phyloP scores from a whole-genome alignment of 2,329 filamentous ascomycete species.

The Colletotrichum echinochloae region DNA sequence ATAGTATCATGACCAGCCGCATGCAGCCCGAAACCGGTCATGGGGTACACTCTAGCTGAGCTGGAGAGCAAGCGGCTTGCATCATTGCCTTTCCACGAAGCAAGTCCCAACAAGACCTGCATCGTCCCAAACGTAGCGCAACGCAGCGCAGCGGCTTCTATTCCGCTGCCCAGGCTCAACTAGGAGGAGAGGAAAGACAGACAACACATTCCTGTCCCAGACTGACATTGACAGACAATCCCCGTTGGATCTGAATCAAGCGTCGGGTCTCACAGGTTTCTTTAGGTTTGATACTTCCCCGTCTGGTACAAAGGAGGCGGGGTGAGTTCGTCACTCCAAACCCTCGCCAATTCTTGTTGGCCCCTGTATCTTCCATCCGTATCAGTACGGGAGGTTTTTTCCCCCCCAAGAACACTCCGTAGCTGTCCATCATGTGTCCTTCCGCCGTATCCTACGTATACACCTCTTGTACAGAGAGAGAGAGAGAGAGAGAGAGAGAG shows the following conservation, averaged over 20 bases:
- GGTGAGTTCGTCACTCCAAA: background rate
- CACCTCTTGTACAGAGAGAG: background rate
- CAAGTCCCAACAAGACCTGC: conserved; percentile 12
- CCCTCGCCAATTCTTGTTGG: background rate
- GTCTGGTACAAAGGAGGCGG: background rate
- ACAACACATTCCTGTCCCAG: conserved; percentile 23
- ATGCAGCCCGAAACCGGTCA: background rate
- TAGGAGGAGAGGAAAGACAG: conserved; percentile 7
- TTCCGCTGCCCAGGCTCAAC: background rate
- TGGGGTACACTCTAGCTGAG: background rate
- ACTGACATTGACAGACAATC: background rate
- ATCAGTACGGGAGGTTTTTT: background rate
- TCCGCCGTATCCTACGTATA: background rate
- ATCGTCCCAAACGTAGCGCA: no score
- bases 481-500: no score
- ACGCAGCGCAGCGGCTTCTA: background rate
- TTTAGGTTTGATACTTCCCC: background rate
- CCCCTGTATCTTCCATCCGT: background rate
- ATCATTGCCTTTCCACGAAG: background rate
- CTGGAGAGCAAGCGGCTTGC: background rate
- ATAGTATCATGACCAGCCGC: background rate
- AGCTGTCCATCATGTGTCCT: background rate
- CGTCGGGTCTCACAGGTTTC: conserved; percentile 24
- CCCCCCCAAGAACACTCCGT: background rate
- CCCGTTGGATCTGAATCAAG: conserved; percentile 21